A percentile compares a stretch with the other conserved stretches of the same genome.
These are phyloP conservation scores for Serendipita sp. DNA, from an alignment of 768 basidiomycete species.

Conservation along the genomic window DNA sequence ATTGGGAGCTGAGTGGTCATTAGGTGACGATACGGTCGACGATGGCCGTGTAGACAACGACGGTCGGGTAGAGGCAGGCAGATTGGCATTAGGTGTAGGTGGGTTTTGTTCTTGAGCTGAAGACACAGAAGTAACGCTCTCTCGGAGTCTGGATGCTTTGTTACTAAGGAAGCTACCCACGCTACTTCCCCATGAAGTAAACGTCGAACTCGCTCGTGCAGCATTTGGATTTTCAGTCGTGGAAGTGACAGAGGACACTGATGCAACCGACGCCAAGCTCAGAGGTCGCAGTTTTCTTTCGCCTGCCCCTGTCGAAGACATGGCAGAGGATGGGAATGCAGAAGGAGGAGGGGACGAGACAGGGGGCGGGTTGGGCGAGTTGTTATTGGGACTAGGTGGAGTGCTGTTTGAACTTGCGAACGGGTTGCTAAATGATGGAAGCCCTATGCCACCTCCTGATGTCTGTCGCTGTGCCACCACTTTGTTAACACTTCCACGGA, in stretches of 20 bases:
- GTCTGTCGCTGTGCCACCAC: constrained; percentile 10
- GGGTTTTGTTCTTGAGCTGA: neutral
- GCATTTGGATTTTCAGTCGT: neutral
- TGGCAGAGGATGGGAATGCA: neutral
- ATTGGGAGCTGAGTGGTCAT: too few species aligned
- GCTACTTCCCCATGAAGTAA: constrained; percentile 5
- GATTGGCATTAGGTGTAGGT: neutral
- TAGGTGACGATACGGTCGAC: too few species aligned
- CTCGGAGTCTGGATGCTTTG: neutral
- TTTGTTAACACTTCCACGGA: constrained; percentile 34
- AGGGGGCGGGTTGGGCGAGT: constrained; percentile 3
- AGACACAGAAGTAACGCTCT: neutral
- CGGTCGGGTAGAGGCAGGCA: too few species aligned
- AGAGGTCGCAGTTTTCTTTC: neutral
- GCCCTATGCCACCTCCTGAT: neutral
- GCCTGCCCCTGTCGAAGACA: neutral
- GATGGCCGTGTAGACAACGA: too few species aligned
- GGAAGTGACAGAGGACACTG: neutral
- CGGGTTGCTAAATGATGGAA: constrained; percentile 5
- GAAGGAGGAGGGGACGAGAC: neutral
- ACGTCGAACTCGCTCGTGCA: neutral
- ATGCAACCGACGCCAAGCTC: constrained; percentile 2
- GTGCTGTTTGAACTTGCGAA: neutral
- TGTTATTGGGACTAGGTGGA: neutral
- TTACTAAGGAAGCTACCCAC: neutral